These are phyloP conservation scores for Sporisorium sorghi DNA, from an alignment of 1,284 basidiomycete species.

Conservation along the genomic window DNA sequence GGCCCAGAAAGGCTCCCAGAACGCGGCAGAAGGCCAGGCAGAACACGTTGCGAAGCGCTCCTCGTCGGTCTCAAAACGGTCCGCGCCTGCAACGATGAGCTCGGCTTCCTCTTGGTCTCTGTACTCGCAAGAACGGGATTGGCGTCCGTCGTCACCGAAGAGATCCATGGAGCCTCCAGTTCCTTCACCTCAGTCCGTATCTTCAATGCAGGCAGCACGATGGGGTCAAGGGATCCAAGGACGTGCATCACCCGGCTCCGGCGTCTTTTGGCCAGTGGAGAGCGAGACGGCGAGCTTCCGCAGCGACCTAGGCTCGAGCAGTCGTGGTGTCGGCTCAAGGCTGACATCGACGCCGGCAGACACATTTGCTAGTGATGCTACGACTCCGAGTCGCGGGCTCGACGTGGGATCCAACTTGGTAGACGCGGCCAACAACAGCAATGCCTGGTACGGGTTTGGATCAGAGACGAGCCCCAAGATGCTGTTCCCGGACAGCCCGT, in stretches of 20 bases:
- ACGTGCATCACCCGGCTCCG: slow-evolving; percentile 5
- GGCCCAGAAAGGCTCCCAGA: slow-evolving; percentile 1
- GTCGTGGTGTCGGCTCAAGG: slow-evolving; percentile 3
- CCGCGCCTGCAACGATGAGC: neutral
- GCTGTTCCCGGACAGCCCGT: slow-evolving; percentile 45
- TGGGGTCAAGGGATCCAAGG: slow-evolving; percentile 15
- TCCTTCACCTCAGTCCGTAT: slow-evolving; percentile 9
- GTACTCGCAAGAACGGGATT: slow-evolving; percentile 39
- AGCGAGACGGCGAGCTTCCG: slow-evolving; percentile 10
- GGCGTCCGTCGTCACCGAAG: slow-evolving; percentile 16
- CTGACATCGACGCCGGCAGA: slow-evolving; percentile 16
- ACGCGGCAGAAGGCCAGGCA: neutral
- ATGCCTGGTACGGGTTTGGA: slow-evolving; percentile 25
- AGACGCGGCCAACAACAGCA: slow-evolving; percentile 11
- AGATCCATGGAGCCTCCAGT: neutral
- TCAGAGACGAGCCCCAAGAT: slow-evolving; percentile 34
- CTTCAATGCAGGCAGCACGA: neutral
- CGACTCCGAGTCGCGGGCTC: slow-evolving; percentile 40
- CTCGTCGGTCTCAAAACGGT: slow-evolving; percentile 4
- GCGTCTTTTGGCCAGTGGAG: slow-evolving; percentile 16
- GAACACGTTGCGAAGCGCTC: neutral
- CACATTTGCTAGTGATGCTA: slow-evolving; percentile 20
- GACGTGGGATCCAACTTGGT: slow-evolving; percentile 14
- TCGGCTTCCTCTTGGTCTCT: slow-evolving; percentile 21
- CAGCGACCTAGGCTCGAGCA: neutral